phyloP scores from a whole-genome alignment of 1,284 basidiomycete genomes.

The Schizopora paradoxa region DNA sequence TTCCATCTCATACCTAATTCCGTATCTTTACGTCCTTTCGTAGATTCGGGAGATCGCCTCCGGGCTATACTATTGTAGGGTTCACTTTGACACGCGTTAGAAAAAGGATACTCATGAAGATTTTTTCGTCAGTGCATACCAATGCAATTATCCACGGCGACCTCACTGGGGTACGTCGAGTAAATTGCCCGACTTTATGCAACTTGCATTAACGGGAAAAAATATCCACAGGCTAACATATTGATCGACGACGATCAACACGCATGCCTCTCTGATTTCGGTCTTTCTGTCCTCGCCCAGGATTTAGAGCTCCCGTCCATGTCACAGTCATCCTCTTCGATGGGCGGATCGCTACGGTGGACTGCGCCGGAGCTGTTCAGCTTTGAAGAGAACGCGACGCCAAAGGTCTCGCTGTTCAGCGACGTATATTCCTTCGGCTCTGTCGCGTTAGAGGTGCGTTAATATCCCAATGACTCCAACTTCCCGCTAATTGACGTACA shows the following conservation, averaged over 20 bases:
- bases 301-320: slow-evolving; percentile 15
- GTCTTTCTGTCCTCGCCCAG: slow-evolving; percentile 11
- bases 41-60: slow-evolving; percentile 12
- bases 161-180: slow-evolving; percentile 9
- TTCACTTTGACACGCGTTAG: not conserved
- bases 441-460: slow-evolving; percentile 13
- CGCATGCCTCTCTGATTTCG: slow-evolving; percentile 15
- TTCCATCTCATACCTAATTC: not conserved
- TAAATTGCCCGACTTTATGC: not conserved
- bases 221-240: slow-evolving; percentile 8
- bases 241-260: slow-evolving; percentile 12
- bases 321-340: slow-evolving; percentile 6
- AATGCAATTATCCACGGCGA: slow-evolving; percentile 17
- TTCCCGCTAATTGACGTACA: not conserved
- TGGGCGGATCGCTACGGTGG: slow-evolving; percentile 15
- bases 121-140: slow-evolving; percentile 7
- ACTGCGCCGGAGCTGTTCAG: slow-evolving; percentile 15
- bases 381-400: slow-evolving; percentile 2
- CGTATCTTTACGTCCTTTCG: not conserved
- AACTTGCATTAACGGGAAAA: too few species aligned
- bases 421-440: slow-evolving; percentile 16
- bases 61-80: slow-evolving; percentile 9
- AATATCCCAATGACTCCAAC: not conserved
- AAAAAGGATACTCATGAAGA: not conserved
- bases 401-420: slow-evolving; percentile 4